phyloP scores from a whole-genome alignment of 2,329 filamentous ascomycete species.

The Colletotrichum orbiculare region DNA sequence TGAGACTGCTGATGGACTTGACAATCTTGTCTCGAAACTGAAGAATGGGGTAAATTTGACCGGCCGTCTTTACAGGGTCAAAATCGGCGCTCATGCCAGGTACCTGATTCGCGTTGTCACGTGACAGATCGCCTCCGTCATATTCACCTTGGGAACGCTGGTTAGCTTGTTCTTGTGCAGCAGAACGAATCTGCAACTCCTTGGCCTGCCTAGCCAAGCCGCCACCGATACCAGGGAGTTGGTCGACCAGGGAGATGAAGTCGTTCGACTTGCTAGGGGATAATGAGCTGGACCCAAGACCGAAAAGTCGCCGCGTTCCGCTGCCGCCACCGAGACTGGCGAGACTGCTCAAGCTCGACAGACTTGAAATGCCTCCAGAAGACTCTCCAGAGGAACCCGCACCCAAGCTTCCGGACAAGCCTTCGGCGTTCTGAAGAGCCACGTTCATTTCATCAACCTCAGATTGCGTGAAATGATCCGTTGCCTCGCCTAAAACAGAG shows the following conservation, averaged over 20 bases:
- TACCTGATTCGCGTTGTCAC: slow-evolving; percentile 67
- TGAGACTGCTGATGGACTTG: slow-evolving; percentile 83
- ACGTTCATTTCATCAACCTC: slow-evolving; percentile 85
- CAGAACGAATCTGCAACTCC: slow-evolving; percentile 69
- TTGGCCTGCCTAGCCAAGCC: slow-evolving; percentile 75
- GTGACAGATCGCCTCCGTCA: slow-evolving; percentile 45
- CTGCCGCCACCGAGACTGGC: slow-evolving; percentile 45
- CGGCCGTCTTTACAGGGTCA: slow-evolving; percentile 80
- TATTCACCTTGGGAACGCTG: slow-evolving; percentile 46
- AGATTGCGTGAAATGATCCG: slow-evolving; percentile 85
- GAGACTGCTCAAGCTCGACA: slow-evolving; percentile 19
- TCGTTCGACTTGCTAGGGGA: slow-evolving; percentile 54
- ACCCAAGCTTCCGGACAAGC: slow-evolving; percentile 48
- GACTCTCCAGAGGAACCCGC: slow-evolving; percentile 42
- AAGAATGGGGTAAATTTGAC: slow-evolving; percentile 93
- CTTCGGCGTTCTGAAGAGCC: slow-evolving; percentile 76
- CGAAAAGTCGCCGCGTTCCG: slow-evolving; percentile 55
- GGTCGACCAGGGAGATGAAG: slow-evolving; percentile 78
- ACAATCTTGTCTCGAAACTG: slow-evolving; percentile 95
- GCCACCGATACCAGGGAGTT: slow-evolving; percentile 77
- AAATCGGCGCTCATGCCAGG: slow-evolving; percentile 81
- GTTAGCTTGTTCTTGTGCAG: slow-evolving; percentile 67
- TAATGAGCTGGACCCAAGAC: slow-evolving; percentile 40
- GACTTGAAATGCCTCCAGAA: slow-evolving; percentile 40
- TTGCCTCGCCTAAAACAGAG: slow-evolving; percentile 78